A percentile compares a stretch with the other conserved stretches of the same genome.
Evolutionary conservation across 768 basidiomycete genomes (phyloP).

Genomic region (Tricholomella constricta): DNA sequence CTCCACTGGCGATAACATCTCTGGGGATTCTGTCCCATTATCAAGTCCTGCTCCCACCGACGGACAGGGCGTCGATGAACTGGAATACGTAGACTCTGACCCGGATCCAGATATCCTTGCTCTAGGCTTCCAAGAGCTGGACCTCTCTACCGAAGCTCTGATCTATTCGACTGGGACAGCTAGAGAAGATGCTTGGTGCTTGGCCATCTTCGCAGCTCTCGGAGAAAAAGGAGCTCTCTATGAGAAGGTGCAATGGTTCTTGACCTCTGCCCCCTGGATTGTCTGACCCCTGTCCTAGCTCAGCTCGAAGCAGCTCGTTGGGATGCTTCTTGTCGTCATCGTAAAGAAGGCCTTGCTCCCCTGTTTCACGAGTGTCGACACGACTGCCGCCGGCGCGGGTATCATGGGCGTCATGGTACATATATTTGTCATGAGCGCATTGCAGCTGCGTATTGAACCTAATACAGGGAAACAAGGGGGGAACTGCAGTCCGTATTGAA

Average conservation of each 20-base stretch:
- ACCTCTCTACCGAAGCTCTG: slow-evolving; percentile 76
- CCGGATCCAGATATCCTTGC: slow-evolving; percentile 68
- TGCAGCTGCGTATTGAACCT: neutral
- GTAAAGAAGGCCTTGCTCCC: slow-evolving; percentile 52
- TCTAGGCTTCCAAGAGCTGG: slow-evolving; percentile 82
- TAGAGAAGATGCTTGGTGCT: slow-evolving; percentile 72
- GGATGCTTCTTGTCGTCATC: slow-evolving; percentile 74
- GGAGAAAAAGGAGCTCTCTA: slow-evolving; percentile 65
- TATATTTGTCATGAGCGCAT: slow-evolving; percentile 2
- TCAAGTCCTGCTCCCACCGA: neutral
- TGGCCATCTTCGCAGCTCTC: slow-evolving; percentile 67
- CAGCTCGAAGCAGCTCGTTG: slow-evolving; percentile 77
- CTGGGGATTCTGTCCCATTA: neutral
- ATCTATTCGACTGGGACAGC: slow-evolving; percentile 65
- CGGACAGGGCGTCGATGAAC: neutral
- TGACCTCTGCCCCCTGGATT: neutral
- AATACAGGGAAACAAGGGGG: slow-evolving; percentile 82
- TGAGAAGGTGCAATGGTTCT: slow-evolving; percentile 53
- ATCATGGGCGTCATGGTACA: slow-evolving; percentile 79
- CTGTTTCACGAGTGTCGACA: slow-evolving; percentile 56
- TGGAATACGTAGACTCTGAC: slow-evolving; percentile 25
- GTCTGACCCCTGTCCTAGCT: slow-evolving; percentile 44
- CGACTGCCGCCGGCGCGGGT: slow-evolving; percentile 63
- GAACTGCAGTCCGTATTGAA: slow-evolving; percentile 61
- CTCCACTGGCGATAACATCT: neutral